Base-by-base conservation (phyloP, 225 moss, liverwort and hornwort genomes). In the Marchantia polymorpha region DNA sequence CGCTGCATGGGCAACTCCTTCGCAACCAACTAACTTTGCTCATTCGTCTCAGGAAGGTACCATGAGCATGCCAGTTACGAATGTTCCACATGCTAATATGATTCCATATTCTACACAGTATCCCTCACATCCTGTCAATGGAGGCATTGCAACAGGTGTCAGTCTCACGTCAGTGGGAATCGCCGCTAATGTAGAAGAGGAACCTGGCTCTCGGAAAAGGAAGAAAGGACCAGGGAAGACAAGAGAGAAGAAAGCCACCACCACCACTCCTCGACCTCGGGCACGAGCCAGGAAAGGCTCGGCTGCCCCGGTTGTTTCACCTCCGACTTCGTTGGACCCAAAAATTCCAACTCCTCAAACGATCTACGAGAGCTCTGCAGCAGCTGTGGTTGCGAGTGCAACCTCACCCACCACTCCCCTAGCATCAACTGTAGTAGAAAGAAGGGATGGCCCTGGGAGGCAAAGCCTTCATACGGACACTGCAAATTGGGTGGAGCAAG, bases 401-500 rank as follows among this genome's bases (percentile, higher is more conserved):
- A 60, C 53, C 4, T 81, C 83, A 39, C 82, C 77, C 54, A 71
- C 60, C 9, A 82, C 58, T 52, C 60, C 70, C 7, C 23, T 26
- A 47, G 61, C 80, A 50, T 73, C 25, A 60, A 15, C 4, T 64
- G 20, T 70, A 72, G 82, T 56, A 29, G 78, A 79, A 50, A 53
- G 52, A 51, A 71, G 55, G n/a, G 86, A 84, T 14, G 48, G 30
- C 39, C 73, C 50, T 23, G 61, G 51, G 12, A 72, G 50, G 30
- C 26, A 75, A 13, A 69, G 69, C 56, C 85, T 88, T 55, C 85
- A 88, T 50, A 74, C 82, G 4, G 84, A 88, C 25, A 88, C 87
- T 2, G 82, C 84, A 73, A 84, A 9, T 23, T 88, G 87, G 87
- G 69, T 88, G 69, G 83, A 88, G 58, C 85, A 88, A 83, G 87